phyloP scores from a whole-genome alignment of 139 green algal species.

The Trebouxia sp. region DNA sequence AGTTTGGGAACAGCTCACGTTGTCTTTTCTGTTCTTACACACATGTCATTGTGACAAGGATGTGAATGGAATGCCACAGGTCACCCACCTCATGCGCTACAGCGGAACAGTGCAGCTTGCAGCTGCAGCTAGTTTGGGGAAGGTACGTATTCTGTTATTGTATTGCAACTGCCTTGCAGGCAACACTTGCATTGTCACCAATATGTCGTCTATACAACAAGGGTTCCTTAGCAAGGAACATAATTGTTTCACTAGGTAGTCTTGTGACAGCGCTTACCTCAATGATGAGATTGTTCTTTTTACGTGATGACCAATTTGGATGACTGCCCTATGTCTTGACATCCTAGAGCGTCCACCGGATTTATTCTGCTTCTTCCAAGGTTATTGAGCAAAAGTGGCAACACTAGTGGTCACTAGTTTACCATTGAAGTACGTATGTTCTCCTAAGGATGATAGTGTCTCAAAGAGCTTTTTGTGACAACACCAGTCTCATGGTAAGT shows the following conservation, averaged over 20 bases:
- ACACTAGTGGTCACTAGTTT: conserved; percentile 14
- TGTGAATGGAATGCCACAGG: background rate
- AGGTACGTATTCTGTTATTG: conserved; percentile 8
- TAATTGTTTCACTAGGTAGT: conserved; percentile 14
- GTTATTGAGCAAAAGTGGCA: conserved; percentile 1
- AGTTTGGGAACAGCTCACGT: background rate
- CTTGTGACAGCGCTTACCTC: conserved; percentile 3
- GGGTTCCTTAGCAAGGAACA: conserved; percentile 16
- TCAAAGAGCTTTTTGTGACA: too few species aligned
- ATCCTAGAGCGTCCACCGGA: background rate
- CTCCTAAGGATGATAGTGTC: conserved; percentile 8
- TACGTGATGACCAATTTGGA: conserved; percentile 7
- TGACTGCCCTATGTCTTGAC: conserved; percentile 21
- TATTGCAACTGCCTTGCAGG: conserved; percentile 11
- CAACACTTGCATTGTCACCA: conserved; percentile 19
- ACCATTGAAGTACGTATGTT: background rate
- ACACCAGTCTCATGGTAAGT: too few species aligned
- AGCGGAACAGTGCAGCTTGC: background rate
- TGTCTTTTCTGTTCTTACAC: background rate
- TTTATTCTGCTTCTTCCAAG: background rate
- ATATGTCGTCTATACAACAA: background rate
- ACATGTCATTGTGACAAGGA: background rate
- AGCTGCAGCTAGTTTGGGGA: background rate
- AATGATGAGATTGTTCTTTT: conserved; percentile 2
- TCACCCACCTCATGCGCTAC: background rate